A percentile compares a stretch with the other conserved stretches of the same genome.
These are phyloP conservation scores for Rhizophagus prolifer DNA, from an alignment of 192 early-diverging fungal species.

Conservation along the genomic window DNA sequence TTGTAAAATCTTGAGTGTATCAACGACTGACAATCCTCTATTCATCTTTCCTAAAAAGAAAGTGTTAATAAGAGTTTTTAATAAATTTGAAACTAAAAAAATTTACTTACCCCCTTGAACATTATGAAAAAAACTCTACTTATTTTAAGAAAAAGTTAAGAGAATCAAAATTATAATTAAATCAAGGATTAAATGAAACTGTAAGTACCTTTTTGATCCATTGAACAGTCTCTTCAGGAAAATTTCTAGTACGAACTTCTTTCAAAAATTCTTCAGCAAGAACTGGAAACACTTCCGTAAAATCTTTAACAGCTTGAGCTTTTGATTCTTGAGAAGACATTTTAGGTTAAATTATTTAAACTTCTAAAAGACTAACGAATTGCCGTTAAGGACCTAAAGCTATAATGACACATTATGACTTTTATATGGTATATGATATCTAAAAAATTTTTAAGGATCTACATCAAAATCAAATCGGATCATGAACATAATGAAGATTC, in stretches of 20 bases:
- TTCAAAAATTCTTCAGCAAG: slow-evolving; percentile 73
- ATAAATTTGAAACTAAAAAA: neutral
- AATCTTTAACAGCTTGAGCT: slow-evolving; percentile 48
- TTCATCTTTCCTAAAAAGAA: slow-evolving; percentile 86
- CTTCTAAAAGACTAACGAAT: no score
- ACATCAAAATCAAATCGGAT: no score
- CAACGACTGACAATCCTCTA: slow-evolving; percentile 93
- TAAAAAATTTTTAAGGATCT: no score
- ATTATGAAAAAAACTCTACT: slow-evolving; percentile 50
- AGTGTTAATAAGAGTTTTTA: neutral
- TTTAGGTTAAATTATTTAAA: neutral
- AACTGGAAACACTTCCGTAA: slow-evolving; percentile 73
- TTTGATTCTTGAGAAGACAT: slow-evolving; percentile 14
- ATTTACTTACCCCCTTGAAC: slow-evolving; percentile 55
- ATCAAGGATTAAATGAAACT: neutral
- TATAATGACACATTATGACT: no score
- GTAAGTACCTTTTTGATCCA: slow-evolving; percentile 60
- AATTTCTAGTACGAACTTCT: slow-evolving; percentile 68
- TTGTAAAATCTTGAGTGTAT: slow-evolving; percentile 81
- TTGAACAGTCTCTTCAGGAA: slow-evolving; percentile 63
- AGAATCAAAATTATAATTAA: slow-evolving; percentile 26
- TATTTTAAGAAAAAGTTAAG: slow-evolving; percentile 60
- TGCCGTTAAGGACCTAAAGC: no score
- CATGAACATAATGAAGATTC: no score
- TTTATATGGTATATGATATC: no score